phyloP scores from a whole-genome alignment of 2,329 filamentous ascomycete species.

The Botryotinia calthae region DNA sequence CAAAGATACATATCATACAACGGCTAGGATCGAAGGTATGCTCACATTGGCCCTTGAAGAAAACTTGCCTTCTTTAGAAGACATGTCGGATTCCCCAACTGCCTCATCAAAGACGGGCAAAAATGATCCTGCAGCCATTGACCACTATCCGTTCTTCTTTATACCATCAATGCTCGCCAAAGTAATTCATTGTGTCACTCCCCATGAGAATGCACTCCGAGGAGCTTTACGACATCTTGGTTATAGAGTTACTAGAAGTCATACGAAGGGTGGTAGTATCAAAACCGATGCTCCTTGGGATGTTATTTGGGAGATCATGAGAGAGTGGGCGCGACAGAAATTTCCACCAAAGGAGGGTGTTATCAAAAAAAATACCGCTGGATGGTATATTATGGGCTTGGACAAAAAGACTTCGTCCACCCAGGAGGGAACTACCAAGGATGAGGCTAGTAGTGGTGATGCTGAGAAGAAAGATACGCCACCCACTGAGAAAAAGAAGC shows the following conservation, averaged over 20 bases:
- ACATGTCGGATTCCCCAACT: slow-evolving; percentile 32
- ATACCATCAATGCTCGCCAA: slow-evolving; percentile 72
- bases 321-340: slow-evolving; percentile 84
- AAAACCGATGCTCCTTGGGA: slow-evolving; percentile 92
- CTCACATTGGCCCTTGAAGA: slow-evolving; percentile 85
- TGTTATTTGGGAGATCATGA: slow-evolving; percentile 88
- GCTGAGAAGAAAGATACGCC: slow-evolving; percentile 5
- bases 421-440: slow-evolving; percentile 21
- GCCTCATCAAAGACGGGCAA: slow-evolving; percentile 43
- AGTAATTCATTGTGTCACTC: slow-evolving; percentile 74
- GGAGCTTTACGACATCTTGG: slow-evolving; percentile 80
- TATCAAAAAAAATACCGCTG: slow-evolving; percentile 67
- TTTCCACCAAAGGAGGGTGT: slow-evolving; percentile 71
- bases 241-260: slow-evolving; percentile 79
- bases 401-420: slow-evolving; percentile 27
- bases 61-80: slow-evolving; percentile 29
- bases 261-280: slow-evolving; percentile 84
- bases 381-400: slow-evolving; percentile 63
- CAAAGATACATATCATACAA: slow-evolving; percentile 72
- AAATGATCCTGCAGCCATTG: slow-evolving; percentile 61
- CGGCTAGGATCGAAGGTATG: slow-evolving; percentile 84
- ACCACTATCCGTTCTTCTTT: slow-evolving; percentile 84
- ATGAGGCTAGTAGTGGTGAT: slow-evolving; percentile 14
- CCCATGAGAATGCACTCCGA: slow-evolving; percentile 73
- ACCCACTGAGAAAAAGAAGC: slow-evolving; percentile 36